Evolutionary conservation across 306 rosid species (phyloP).

Genomic region (Rosa rugosa): DNA sequence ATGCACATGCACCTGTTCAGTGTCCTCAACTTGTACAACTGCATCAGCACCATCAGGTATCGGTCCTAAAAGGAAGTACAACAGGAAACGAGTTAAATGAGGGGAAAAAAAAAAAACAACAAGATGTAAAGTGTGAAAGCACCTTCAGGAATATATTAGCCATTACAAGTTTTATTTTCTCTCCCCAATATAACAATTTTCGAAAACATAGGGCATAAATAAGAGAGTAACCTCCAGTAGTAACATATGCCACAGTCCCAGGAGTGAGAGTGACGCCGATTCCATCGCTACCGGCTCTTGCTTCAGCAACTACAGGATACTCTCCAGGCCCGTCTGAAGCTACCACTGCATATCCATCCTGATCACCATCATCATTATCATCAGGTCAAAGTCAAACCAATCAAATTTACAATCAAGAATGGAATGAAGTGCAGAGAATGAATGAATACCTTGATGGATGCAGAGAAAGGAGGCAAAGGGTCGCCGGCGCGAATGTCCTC

Average conservation of each 20-base stretch:
- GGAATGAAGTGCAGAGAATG: neutral
- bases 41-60: constrained; percentile 99
- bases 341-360: constrained; percentile 95
- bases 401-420: no score
- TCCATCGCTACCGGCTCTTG: constrained; percentile 81
- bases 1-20: constrained; percentile 44
- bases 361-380: neutral
- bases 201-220: neutral
- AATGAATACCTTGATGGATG: constrained; percentile 74
- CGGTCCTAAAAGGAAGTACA: constrained; percentile 54
- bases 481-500: constrained; percentile 63
- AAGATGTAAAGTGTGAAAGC: neutral
- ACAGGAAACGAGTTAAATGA: neutral
- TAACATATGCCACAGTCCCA: constrained; percentile 80
- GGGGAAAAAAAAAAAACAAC: neutral
- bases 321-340: constrained; percentile 90
- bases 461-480: constrained; percentile 79
- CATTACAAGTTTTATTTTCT: no score
- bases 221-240: constrained; percentile 67
- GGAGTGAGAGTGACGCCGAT: constrained; percentile 54
- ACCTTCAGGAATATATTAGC: neutral
- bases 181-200: neutral
- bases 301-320: constrained; percentile 67
- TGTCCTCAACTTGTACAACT: constrained; percentile 92
- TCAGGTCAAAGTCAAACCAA: neutral